Evolutionary conservation across 2,329 filamentous ascomycete species (phyloP), one percentile per base, ranked within the genome.

Genomic region (Colletotrichum tofieldiae): DNA sequence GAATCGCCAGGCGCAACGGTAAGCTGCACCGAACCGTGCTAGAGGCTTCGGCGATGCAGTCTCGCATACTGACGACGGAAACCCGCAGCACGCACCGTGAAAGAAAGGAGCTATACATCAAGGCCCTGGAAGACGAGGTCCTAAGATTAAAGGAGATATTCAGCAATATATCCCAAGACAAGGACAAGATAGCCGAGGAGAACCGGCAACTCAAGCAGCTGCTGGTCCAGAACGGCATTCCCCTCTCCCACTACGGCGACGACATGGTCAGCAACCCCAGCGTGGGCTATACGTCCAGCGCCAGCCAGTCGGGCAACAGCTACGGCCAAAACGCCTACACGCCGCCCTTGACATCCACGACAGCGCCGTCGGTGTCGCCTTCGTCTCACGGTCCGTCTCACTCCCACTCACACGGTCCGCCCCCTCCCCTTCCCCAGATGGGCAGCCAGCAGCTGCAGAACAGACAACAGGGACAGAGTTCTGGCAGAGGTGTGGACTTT

Each of bases 1-100:
- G 73, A 98, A 98, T 80, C 91, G 96, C 75, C 96, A 98, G 84
- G 96, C 96, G 39, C 96, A 98, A 83, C 93, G 95, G 95, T 97
- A 90, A 77, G 83, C 67, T 45, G 45, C 26, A 43, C 51, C 18
- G 6, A 20, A n/a, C 29, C 6, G 29, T 18, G 23, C 23, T 11
- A 18, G 69, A n/a, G 26, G 23, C 26, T 29, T 43, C 45, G 20
- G 35, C 39, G 37, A 29, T 16, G 23, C 23, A 47, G 72, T 75
- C 67, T 76, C 61, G 52, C 29, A 52, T 54, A 35, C 69, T 74
- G 23, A 75, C 37, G 61, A 59, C 32, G 71, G 80, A 43, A 79
- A 65, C 5, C 47, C 4, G n/a, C 63, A 98, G 96, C 79, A 98
- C 96, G 23, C 96, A 99, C 82, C 94, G 96, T 67, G 96, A 98